Base-by-base conservation (phyloP, 1,139 yeast species). In the Pneumocystis sp. region DNA sequence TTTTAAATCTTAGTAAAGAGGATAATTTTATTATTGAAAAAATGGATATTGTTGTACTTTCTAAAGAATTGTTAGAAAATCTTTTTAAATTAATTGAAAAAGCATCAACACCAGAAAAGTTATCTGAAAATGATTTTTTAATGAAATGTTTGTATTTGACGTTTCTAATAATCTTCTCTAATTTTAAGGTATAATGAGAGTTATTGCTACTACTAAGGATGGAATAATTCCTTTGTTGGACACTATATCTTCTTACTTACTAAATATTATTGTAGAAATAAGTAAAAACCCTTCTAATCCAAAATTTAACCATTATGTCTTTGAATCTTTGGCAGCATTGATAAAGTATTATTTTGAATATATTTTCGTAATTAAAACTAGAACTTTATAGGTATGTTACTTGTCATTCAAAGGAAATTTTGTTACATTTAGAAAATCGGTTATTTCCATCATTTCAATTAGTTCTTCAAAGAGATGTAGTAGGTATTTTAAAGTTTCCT, bases 221-320 rank as follows among this genome's bases (percentile, higher is more conserved):
- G 75, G 83, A 0, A 72, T 74, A 25, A 80, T 83, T 25, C 78
- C 85, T 25, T 74, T 72, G 61, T 74, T 75, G 1, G 73, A 67
- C 1, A 57, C 71, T 21, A 67, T 71, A 10, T 61, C 71, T 21
- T 70, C 69, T 37, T 93, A 91, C 73, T 78, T 93, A 62, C 76
- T 90, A 65, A 79, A 81, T 64, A 87, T 95, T 64, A 79, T 91
- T 63, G 80, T 80, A 45, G 83, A 85, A 31, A 89, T 91, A 64
- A 80, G 91, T 57, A 85, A 85, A 71, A 95, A 95, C 72, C 99
- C 98, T 17, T 88, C 97, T 12, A 95, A 95, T 74, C 98, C 99
- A 34, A 84, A 85, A 71, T 95, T 93, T 74, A 83, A 91, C 7
- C 98, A 95, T 75, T 95, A 85, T 73, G 81, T 88, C 1, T 95